Evolutionary conservation across 495 filamentous ascomycete genomes (phyloP), one percentile per base, ranked within the genome.

Genomic region (Cercophora newfieldiana): DNA sequence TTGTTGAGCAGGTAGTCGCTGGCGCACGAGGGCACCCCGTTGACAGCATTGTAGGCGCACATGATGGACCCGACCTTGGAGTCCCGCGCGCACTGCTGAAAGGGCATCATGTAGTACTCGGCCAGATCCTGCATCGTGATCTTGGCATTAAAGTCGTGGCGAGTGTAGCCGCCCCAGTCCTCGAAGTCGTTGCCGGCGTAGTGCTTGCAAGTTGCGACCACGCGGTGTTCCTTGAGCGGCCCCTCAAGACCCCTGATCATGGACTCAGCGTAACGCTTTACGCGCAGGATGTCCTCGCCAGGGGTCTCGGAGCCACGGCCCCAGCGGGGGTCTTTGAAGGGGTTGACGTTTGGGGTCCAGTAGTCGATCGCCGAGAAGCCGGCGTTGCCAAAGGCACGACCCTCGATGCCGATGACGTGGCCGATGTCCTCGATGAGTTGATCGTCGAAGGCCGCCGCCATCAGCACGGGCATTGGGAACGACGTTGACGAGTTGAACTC

Each of bases 311-410:
- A 64, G 21, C 71, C 72, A 7, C 80, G 66, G 2, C 81, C 81
- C 77, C 81, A 80, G 57, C 77, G 74, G 2, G 82, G 81, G 53
- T 82, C 79, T 48, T 74, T 74, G 77, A 88, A 91, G 1, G 84
- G 80, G 71, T 91, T 91, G 75, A 90, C 89, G 67, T 90, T 89
- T 1, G 88, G 88, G 0, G 88, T 83, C 77, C 87, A 91, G 63
- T 79, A 85, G 69, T 90, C 85, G 10, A 90, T 71, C 0, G 87
- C 87, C 44, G 80, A 81, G 22, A 80, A 75, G 24, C 83, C 83
- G 19, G 66, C 82, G 66, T 91, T 91, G 71, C 80, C 87, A 68
- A 87, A 90, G 2, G 88, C 88, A 19, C 89, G 79, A 7, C 82
- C 86, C 72, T 91, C 87, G 14, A 82, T 90, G 10, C 80, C 81